Evolutionary conservation across 176 grass and related monocot species (phyloP).

Genomic region (Oryza brachyantha): DNA sequence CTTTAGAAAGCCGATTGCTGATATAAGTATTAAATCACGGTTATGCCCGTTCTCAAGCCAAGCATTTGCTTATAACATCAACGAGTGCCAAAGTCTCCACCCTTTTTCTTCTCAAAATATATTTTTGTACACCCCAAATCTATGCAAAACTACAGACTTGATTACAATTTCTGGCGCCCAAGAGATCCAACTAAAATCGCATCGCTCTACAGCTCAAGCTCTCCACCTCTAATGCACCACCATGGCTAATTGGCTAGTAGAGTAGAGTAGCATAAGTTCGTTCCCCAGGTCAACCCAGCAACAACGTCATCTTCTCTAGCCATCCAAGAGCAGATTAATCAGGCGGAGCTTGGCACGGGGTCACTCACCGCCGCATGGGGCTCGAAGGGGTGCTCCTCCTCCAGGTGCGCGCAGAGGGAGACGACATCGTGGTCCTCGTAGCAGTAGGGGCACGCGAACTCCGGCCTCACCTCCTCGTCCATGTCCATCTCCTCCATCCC

Average conservation of each 20-base stretch:
- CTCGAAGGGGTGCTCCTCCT: constrained; percentile 91
- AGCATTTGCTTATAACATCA: background rate
- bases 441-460: constrained; percentile 95
- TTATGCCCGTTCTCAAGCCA: background rate
- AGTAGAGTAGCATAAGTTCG: background rate
- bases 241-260: background rate
- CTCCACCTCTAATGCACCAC: background rate
- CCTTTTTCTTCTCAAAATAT: background rate
- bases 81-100: background rate
- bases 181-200: background rate
- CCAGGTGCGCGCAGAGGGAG: constrained; percentile 80
- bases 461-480: constrained; percentile 71
- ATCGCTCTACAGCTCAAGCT: background rate
- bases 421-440: constrained; percentile 89
- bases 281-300: background rate
- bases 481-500: constrained; percentile 76
- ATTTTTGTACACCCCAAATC: background rate
- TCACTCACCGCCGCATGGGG: constrained; percentile 60
- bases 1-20: background rate
- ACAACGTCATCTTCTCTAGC: background rate
- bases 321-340: background rate
- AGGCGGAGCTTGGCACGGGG: background rate
- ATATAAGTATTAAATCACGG: too few relatives aligned
- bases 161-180: background rate
- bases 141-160: background rate